Percentiles rank a stretch among this genome's conserved stretches.
Evolutionary conservation across 768 basidiomycete species (phyloP).

Genomic region (Serpula lacrymans): DNA sequence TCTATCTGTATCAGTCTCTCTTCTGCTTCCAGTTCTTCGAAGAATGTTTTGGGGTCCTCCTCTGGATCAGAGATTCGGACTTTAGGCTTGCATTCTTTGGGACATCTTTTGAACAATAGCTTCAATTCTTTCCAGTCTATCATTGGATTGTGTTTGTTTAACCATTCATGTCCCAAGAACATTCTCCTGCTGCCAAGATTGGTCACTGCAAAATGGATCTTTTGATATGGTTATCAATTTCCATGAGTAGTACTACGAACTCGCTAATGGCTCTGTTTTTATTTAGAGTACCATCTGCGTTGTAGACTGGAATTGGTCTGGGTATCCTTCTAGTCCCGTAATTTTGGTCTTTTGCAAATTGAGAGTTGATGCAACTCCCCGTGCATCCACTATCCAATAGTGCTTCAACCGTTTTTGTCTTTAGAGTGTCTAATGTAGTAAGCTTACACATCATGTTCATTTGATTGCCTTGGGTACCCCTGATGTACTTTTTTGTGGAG

Average conservation of each 20-base stretch:
- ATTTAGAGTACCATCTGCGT: conserved; percentile 14
- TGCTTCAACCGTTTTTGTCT: not conserved
- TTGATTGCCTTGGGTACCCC: not conserved
- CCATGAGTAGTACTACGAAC: conserved; percentile 1
- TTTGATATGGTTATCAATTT: conserved; percentile 3
- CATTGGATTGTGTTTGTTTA: not conserved
- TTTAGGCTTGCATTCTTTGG: not conserved
- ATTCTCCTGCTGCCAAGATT: not conserved
- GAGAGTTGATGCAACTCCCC: conserved; percentile 15
- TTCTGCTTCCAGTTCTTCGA: not conserved
- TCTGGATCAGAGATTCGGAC: not conserved
- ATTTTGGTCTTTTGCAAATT: conserved; percentile 6
- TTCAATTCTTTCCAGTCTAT: conserved; percentile 1
- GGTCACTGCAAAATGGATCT: not conserved
- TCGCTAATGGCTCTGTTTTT: conserved; percentile 10
- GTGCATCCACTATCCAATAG: conserved; percentile 21
- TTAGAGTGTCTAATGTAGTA: conserved; percentile 2
- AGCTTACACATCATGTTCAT: not conserved
- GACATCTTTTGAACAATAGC: conserved; percentile 1
- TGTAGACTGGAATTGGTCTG: conserved; percentile 13
- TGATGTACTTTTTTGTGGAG: conserved; percentile 6
- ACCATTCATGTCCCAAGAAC: not conserved
- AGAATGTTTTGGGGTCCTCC: not conserved
- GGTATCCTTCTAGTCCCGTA: conserved; percentile 6
- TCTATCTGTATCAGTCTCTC: no score